Percentiles rank a stretch among this genome's conserved stretches.
Evolutionary conservation across 805 yeast genomes (phyloP).

Genomic region (Candida tibetensis): DNA sequence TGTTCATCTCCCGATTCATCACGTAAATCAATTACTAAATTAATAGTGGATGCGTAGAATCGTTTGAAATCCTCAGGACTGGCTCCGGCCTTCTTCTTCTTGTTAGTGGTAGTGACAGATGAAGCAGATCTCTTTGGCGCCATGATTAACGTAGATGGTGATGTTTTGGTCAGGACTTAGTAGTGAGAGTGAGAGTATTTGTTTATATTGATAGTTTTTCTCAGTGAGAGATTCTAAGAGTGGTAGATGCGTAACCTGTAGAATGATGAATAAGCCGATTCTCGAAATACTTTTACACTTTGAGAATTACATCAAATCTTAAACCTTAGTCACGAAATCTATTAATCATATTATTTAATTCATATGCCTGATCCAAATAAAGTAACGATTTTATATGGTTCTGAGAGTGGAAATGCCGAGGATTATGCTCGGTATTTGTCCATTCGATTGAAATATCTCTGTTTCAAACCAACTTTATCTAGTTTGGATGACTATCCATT

Average conservation of each 20-base stretch:
- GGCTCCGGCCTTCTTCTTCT: slow-evolving; percentile 3
- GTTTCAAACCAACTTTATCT: slow-evolving; percentile 46
- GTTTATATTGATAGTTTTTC: no score
- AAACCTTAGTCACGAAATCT: no score
- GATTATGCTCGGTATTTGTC: slow-evolving; percentile 73
- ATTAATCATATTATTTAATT: no score
- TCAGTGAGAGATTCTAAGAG: no score
- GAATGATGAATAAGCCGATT: no score
- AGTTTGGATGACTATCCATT: slow-evolving; percentile 62
- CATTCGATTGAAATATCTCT: slow-evolving; percentile 51
- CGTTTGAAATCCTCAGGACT: slow-evolving; percentile 22
- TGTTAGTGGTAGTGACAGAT: slow-evolving; percentile 1
- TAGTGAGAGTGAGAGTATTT: neutral
- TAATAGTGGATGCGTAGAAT: slow-evolving; percentile 31
- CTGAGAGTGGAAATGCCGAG: slow-evolving; percentile 90
- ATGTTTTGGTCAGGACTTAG: neutral
- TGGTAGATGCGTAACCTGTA: no score
- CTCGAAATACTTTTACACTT: no score
- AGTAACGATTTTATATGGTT: slow-evolving; percentile 74
- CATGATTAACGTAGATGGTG: neutral
- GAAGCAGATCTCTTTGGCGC: slow-evolving; percentile 3
- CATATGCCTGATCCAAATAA: slow-evolving; percentile 5
- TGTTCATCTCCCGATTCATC: slow-evolving; percentile 27
- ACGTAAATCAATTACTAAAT: slow-evolving; percentile 27
- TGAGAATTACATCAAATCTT: no score